A percentile compares a stretch with the other conserved stretches of the same genome.
Evolutionary conservation across 306 rosid genomes (phyloP).

Genomic region (Dryas alaskensis): DNA sequence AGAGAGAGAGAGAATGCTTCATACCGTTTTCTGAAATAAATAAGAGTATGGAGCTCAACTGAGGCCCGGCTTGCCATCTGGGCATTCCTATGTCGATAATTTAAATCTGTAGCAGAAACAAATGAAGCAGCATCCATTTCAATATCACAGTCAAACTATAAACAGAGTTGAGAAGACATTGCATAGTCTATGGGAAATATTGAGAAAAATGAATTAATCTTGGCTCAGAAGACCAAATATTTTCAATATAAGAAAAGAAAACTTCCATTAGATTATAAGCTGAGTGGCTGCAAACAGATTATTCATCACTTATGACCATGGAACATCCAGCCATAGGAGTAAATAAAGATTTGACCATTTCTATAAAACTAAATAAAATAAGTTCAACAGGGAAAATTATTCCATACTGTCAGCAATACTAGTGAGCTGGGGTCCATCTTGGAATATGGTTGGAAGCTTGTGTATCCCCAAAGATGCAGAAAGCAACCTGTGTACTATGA

Average conservation of each 20-base stretch:
- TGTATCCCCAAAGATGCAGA: slow-evolving; percentile 84
- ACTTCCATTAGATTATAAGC: neutral
- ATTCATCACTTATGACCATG: neutral
- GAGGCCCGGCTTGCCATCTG: slow-evolving; percentile 97
- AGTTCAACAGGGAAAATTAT: slow-evolving; percentile 14
- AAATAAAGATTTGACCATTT: neutral
- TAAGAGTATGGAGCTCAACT: slow-evolving; percentile 84
- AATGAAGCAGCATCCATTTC: slow-evolving; percentile 18
- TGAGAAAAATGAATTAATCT: neutral
- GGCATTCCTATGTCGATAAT: slow-evolving; percentile 93
- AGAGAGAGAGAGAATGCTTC: slow-evolving; percentile 11
- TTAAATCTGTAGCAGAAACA: slow-evolving; percentile 64
- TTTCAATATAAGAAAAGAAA: neutral
- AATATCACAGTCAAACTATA: neutral
- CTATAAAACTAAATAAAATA: neutral
- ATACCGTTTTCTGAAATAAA: slow-evolving; percentile 75
- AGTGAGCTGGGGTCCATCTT: slow-evolving; percentile 70
- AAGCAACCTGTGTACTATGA: slow-evolving; percentile 90
- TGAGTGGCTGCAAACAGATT: neutral
- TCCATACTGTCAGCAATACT: slow-evolving; percentile 82
- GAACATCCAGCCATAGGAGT: neutral
- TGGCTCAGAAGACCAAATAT: neutral
- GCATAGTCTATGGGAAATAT: neutral
- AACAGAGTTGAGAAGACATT: neutral
- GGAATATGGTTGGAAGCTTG: slow-evolving; percentile 73